phyloP scores from a whole-genome alignment of 2,329 filamentous ascomycete species.

The Tolypocladium album region DNA sequence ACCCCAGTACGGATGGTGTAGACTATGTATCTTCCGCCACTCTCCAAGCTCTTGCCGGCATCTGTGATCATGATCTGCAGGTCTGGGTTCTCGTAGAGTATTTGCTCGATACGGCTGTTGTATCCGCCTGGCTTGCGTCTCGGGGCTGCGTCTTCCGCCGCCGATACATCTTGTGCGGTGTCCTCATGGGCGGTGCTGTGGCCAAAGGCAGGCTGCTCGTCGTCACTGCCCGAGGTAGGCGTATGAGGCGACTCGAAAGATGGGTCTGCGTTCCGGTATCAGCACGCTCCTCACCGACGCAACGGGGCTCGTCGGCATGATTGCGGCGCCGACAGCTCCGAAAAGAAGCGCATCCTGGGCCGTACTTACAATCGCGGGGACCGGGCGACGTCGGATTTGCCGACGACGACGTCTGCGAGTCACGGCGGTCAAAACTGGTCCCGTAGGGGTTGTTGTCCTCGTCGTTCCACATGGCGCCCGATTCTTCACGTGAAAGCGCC shows the following conservation, averaged over 20 bases:
- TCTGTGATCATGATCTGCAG: constrained; percentile 86
- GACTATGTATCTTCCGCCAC: constrained; percentile 86
- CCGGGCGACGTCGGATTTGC: constrained; percentile 54
- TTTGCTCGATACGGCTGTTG: constrained; percentile 92
- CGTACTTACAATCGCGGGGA: constrained; percentile 45
- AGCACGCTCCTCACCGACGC: background rate
- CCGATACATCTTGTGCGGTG: constrained; percentile 36
- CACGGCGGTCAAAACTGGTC: constrained; percentile 76
- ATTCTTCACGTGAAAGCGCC: background rate
- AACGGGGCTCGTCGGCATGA: background rate
- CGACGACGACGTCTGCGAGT: constrained; percentile 62
- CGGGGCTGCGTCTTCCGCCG: constrained; percentile 34
- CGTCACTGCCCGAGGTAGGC: constrained; percentile 57
- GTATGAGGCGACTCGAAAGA: constrained; percentile 58
- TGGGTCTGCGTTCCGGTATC: constrained; percentile 14
- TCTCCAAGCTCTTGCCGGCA: constrained; percentile 90
- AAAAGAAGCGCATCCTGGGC: background rate
- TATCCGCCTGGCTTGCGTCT: constrained; percentile 75
- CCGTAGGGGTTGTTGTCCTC: constrained; percentile 97
- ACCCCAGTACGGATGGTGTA: constrained; percentile 95
- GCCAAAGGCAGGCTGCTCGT: constrained; percentile 41
- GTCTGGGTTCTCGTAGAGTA: constrained; percentile 88
- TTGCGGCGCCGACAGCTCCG: background rate
- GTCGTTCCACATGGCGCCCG: constrained; percentile 81
- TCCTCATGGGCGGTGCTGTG: constrained; percentile 15